Evolutionary conservation across 164 flowering plant genomes (phyloP), one percentile per base, ranked within the genome.

Genomic region (Vitis labrusca): DNA sequence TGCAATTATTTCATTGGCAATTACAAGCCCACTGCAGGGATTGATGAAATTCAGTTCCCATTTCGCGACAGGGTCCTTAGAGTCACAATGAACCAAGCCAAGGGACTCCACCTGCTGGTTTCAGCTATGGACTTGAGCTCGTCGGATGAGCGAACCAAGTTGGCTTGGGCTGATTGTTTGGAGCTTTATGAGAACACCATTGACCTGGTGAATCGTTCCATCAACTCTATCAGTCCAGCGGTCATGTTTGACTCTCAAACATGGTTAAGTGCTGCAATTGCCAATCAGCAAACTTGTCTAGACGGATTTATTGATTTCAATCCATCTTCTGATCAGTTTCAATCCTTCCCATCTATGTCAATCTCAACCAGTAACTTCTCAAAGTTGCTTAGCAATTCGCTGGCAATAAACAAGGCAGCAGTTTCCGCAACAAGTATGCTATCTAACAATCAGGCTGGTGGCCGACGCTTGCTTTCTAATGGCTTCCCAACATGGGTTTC

Each of bases 131-230:
- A 83, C 74, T 13, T 56, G n/a, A 71, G 77, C 56, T 76, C 79
- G 37, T 70, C 81, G 17, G 62, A 77, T 23, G 56, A 74, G 16
- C 74, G 61, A 59, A 80, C 76, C 68, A 78, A 74, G 69, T 13
- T 64, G 7, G 93, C 91, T 5, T 85, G 83, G 88, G 52, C 71
- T 0, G 94, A 89, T 59, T 87, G 93, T 51, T 12, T 85, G 66
- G 88, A 89, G 76, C 86, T 89, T 10, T 81, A 80, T 19, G 85
- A 82, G 50, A 83, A 87, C 67, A 67, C 89, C 0, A 59, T 87
- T 1, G 13, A 58, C 19, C 75, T 74, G 9, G 79, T 89, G 7
- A 84, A 79, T 59, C 83, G 79, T 0, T 79, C 89, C 0, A 17
- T 75, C 13, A 64, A 16, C 71, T 72, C 75, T 9, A 66, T 2